These are phyloP conservation scores for Aurinia saxatilis DNA, from an alignment of 345 rosid species.

Conservation along the genomic window DNA sequence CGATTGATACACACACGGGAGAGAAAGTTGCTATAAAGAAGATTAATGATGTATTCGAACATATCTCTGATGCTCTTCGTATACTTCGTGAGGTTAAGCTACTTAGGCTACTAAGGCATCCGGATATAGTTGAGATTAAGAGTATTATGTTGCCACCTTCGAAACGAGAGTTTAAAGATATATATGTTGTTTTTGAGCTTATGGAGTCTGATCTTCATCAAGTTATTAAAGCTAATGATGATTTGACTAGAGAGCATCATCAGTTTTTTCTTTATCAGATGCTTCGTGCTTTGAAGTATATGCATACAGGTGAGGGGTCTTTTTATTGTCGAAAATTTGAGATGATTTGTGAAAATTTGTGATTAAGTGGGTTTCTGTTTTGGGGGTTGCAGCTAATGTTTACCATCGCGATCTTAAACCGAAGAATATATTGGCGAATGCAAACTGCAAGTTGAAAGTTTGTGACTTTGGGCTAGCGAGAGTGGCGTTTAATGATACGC, in stretches of 20 bases:
- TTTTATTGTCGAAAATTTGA: not conserved
- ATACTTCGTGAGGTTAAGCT: conserved; percentile 91
- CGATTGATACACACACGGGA: conserved; percentile 86
- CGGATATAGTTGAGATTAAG: conserved; percentile 93
- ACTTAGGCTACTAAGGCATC: conserved; percentile 81
- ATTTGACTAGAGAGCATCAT: conserved; percentile 91
- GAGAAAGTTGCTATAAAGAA: conserved; percentile 93
- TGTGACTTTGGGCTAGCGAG: conserved; percentile 96
- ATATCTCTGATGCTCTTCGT: conserved; percentile 78
- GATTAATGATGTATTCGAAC: conserved; percentile 86
- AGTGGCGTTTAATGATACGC: conserved; percentile 86
- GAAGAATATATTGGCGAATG: conserved; percentile 92
- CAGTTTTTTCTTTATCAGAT: conserved; percentile 97
- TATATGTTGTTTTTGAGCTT: conserved; percentile 93
- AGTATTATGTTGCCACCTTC: conserved; percentile 94
- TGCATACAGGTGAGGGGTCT: conserved; percentile 75
- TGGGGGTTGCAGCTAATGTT: conserved; percentile 61
- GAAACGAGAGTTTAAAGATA: conserved; percentile 87
- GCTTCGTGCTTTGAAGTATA: conserved; percentile 93
- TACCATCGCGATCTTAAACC: conserved; percentile 99
- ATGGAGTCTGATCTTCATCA: conserved; percentile 99
- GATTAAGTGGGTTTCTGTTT: conserved; percentile 19
- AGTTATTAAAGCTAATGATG: conserved; percentile 97
- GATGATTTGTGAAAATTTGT: not conserved
- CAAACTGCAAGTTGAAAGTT: conserved; percentile 93